phyloP scores from a whole-genome alignment of 2,329 filamentous ascomycete species.

The Trichoderma cornu-damae region DNA sequence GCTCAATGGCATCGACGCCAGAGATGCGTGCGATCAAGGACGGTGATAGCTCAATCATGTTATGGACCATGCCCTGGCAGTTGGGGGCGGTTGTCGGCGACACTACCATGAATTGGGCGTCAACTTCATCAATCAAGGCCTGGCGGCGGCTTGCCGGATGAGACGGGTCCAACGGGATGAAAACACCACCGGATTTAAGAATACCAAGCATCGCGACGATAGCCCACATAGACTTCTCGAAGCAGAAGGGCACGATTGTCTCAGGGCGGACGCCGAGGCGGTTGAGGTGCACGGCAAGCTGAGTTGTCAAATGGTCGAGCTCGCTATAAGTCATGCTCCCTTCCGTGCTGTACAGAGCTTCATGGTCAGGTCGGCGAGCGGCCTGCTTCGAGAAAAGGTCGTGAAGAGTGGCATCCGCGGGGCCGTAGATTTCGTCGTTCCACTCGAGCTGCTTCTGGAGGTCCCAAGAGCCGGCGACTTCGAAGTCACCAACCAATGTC shows the following conservation, averaged over 20 bases:
- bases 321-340: constrained; percentile 9
- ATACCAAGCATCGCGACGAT: constrained; percentile 25
- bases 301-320: constrained; percentile 2
- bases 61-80: constrained; percentile 5
- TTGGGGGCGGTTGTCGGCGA: constrained; percentile 2
- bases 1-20: neutral
- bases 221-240: constrained; percentile 23
- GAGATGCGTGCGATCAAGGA: neutral
- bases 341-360: constrained; percentile 14
- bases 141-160: constrained; percentile 13
- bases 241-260: constrained; percentile 21
- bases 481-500: neutral
- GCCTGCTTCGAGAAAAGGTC: neutral
- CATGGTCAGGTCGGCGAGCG: neutral
- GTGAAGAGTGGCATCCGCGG: constrained; percentile 4
- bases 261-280: constrained; percentile 25
- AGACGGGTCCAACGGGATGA: constrained; percentile 26
- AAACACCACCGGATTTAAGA: constrained; percentile 27
- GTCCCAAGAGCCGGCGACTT: constrained; percentile 10
- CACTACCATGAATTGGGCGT: constrained; percentile 17
- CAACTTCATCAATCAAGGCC: constrained; percentile 16
- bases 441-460: constrained; percentile 8
- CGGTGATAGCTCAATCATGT: neutral
- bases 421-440: neutral
- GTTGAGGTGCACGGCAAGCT: constrained; percentile 11